Conservation (phyloP, 768 basidiomycete genomes). For the Boletus rufocinnamomeus region DNA sequence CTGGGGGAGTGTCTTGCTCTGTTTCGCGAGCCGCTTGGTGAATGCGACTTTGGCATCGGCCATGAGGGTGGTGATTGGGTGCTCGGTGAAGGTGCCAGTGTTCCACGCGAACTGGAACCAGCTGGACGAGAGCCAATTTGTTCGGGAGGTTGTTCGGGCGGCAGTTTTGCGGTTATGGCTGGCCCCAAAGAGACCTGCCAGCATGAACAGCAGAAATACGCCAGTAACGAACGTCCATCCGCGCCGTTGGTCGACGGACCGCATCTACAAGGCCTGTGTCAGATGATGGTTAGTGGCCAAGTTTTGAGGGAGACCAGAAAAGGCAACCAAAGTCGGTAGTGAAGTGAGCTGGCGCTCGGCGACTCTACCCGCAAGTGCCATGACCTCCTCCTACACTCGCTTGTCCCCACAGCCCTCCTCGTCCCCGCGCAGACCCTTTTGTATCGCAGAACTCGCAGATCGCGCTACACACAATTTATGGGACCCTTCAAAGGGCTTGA, state of each 20-base stretch:
- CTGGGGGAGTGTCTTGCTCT: constrained; percentile 76
- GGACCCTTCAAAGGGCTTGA: constrained; percentile 61
- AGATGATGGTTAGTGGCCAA: constrained; percentile 1
- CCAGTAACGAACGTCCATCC: constrained; percentile 45
- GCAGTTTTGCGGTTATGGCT: constrained; percentile 23
- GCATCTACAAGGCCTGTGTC: constrained; percentile 14
- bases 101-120: constrained; percentile 24
- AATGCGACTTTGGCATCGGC: constrained; percentile 78
- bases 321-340: constrained; percentile 20
- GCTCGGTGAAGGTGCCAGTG: constrained; percentile 34
- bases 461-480: constrained; percentile 55
- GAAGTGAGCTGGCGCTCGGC: constrained; percentile 20
- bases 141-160: neutral
- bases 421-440: constrained; percentile 46
- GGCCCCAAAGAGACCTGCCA: constrained; percentile 48
- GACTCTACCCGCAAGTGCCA: constrained; percentile 19
- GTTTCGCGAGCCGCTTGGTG: constrained; percentile 61
- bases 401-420: constrained; percentile 18
- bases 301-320: constrained; percentile 14
- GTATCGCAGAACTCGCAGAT: constrained; percentile 69
- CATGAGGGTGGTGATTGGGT: constrained; percentile 88
- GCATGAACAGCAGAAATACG: constrained; percentile 50
- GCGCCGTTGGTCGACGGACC: constrained; percentile 19
- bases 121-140: constrained; percentile 21
- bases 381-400: constrained; percentile 24